phyloP scores from a whole-genome alignment of 495 filamentous ascomycete species.

The Aspergillus olivimuriae region DNA sequence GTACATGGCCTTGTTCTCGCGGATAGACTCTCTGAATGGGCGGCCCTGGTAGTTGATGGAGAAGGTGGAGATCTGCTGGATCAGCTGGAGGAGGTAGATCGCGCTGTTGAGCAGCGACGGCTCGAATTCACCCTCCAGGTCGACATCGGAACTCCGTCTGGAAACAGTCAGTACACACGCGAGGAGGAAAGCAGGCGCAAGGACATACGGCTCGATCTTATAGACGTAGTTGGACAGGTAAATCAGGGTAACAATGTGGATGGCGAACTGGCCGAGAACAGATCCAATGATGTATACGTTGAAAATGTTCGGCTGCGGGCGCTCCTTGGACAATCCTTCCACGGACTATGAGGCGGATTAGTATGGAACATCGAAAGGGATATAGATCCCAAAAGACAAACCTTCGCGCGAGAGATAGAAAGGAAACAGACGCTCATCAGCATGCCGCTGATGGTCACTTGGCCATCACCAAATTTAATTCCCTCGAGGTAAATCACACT shows the following conservation, averaged over 20 bases:
- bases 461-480: slow-evolving; percentile 98
- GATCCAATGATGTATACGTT: slow-evolving; percentile 98
- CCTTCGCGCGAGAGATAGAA: slow-evolving; percentile 89
- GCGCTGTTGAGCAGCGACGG: slow-evolving; percentile 94
- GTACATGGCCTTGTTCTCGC: slow-evolving; percentile 97
- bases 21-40: slow-evolving; percentile 91
- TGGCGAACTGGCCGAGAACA: slow-evolving; percentile 93
- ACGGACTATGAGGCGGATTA: slow-evolving; percentile 56
- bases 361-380: not conserved
- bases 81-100: slow-evolving; percentile 95
- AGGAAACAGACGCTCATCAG: slow-evolving; percentile 99
- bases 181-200: not conserved
- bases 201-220: slow-evolving; percentile 67
- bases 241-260: slow-evolving; percentile 90
- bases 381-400: slow-evolving; percentile 25
- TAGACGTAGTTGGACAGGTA: slow-evolving; percentile 91
- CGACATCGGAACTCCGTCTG: slow-evolving; percentile 65
- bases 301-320: slow-evolving; percentile 97
- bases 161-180: slow-evolving; percentile 19
- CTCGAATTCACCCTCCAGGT: slow-evolving; percentile 91
- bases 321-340: slow-evolving; percentile 91
- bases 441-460: slow-evolving; percentile 98
- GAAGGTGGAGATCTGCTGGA: slow-evolving; percentile 99
- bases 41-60: slow-evolving; percentile 99
- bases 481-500: slow-evolving; percentile 95